These are phyloP conservation scores for Zoysia pacifica DNA, from an alignment of 176 grass and related monocot species.

Conservation along the genomic window DNA sequence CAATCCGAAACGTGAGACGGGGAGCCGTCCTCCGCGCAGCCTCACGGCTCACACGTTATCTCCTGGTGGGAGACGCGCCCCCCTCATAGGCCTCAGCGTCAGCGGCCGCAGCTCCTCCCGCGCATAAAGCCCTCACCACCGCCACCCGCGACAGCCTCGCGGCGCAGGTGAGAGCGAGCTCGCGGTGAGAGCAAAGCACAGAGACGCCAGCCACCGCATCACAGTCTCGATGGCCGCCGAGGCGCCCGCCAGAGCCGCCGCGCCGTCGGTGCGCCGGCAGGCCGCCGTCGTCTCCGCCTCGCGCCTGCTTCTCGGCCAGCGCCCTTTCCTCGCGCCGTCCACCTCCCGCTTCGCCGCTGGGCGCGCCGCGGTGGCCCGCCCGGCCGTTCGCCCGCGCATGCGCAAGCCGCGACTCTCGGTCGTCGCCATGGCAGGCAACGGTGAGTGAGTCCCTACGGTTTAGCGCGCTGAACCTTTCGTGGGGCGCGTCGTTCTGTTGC, in stretches of 20 bases:
- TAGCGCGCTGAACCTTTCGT: not conserved
- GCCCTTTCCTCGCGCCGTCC: slow-evolving; percentile 49
- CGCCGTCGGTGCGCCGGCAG: slow-evolving; percentile 34
- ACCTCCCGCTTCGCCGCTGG: slow-evolving; percentile 32
- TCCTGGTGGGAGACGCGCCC: too few species aligned
- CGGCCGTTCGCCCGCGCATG: slow-evolving; percentile 42
- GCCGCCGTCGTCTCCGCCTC: slow-evolving; percentile 45
- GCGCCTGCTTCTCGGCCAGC: slow-evolving; percentile 56
- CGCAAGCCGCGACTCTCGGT: slow-evolving; percentile 58
- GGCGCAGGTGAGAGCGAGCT: slow-evolving; percentile 32
- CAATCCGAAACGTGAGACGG: slow-evolving; percentile 61
- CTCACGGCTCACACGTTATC: slow-evolving; percentile 46
- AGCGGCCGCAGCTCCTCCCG: slow-evolving; percentile 1
- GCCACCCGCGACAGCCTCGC: slow-evolving; percentile 19
- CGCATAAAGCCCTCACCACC: slow-evolving; percentile 23
- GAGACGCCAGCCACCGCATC: not conserved
- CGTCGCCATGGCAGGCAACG: slow-evolving; percentile 71
- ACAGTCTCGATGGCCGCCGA: slow-evolving; percentile 61
- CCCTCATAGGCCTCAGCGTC: not conserved
- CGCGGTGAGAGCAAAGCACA: not conserved
- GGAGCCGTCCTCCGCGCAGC: slow-evolving; percentile 35
- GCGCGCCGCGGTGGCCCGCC: slow-evolving; percentile 43
- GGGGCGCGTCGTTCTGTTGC: slow-evolving; percentile 5
- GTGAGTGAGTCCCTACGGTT: slow-evolving; percentile 24
- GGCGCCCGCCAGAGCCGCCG: slow-evolving; percentile 42